phyloP scores from a whole-genome alignment of 352 stramenopile genomes.

The Pelagophyceae sp. region DNA sequence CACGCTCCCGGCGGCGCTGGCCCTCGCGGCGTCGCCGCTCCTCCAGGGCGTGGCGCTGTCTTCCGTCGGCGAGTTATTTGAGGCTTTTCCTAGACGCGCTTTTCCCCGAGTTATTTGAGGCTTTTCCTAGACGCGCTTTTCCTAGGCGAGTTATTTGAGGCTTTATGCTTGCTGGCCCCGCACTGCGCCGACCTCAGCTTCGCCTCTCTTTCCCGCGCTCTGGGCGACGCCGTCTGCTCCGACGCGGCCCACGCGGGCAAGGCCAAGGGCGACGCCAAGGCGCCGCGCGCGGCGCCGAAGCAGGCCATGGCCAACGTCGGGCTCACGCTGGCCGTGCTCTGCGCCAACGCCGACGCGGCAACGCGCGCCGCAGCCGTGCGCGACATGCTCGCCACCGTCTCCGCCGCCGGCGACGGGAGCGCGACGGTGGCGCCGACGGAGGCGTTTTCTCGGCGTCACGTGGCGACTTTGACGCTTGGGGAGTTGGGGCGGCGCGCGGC shows the following conservation, averaged over 20 bases:
- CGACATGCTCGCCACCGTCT: slow-evolving; percentile 34
- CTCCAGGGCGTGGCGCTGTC: slow-evolving; percentile 74
- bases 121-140: slow-evolving; percentile 50
- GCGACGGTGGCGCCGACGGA: slow-evolving; percentile 37
- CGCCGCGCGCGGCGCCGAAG: slow-evolving; percentile 45
- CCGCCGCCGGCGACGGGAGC: slow-evolving; percentile 34
- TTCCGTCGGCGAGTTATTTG: slow-evolving; percentile 55
- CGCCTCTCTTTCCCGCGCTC: slow-evolving; percentile 62
- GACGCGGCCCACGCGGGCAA: slow-evolving; percentile 19
- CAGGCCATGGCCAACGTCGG: slow-evolving; percentile 85
- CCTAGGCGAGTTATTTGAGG: slow-evolving; percentile 51
- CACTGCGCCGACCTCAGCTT: slow-evolving; percentile 51
- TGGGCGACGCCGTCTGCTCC: slow-evolving; percentile 46
- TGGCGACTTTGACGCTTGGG: slow-evolving; percentile 84
- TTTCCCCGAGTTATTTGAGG: slow-evolving; percentile 56
- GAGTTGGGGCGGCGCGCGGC: slow-evolving; percentile 80
- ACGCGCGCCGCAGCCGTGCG: slow-evolving; percentile 5
- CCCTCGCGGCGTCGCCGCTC: slow-evolving; percentile 76
- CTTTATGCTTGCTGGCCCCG: slow-evolving; percentile 28
- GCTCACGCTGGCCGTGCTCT: slow-evolving; percentile 76
- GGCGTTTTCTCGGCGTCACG: no score
- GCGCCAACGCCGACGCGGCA: slow-evolving; percentile 36
- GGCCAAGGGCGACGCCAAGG: slow-evolving; percentile 34
- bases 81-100: slow-evolving; percentile 44
- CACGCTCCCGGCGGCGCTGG: slow-evolving; percentile 59